A percentile compares a stretch with the other conserved stretches of the same genome.
Conservation (phyloP, 768 basidiomycete genomes). For the Tephrocybe sp. region DNA sequence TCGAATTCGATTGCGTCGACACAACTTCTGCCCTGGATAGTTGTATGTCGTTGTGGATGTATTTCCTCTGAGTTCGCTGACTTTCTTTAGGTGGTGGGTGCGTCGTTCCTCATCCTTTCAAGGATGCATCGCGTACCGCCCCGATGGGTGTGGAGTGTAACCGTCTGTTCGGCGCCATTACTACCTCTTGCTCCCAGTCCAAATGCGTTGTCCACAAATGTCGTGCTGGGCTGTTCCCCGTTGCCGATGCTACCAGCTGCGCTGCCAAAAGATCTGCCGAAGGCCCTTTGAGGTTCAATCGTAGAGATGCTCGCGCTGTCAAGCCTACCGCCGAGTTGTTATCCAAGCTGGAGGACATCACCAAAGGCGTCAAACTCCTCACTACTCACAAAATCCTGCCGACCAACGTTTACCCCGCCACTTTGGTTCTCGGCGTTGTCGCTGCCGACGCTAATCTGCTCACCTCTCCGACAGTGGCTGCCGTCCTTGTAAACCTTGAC, state of each 20-base stretch:
- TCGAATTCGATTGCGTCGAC: slow-evolving; percentile 19
- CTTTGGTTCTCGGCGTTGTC: no score
- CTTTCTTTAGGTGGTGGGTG: slow-evolving; percentile 17
- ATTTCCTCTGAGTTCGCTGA: background rate
- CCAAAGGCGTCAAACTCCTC: no score
- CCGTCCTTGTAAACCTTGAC: no score
- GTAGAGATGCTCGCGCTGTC: background rate
- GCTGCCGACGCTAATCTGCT: no score
- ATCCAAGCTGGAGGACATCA: background rate
- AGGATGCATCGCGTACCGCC: slow-evolving; percentile 16
- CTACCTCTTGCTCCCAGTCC: slow-evolving; percentile 6
- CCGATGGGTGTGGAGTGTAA: slow-evolving; percentile 22
- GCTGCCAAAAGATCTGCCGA: no score
- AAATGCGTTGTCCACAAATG: slow-evolving; percentile 13
- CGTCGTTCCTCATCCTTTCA: slow-evolving; percentile 13
- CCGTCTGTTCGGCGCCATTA: slow-evolving; percentile 8
- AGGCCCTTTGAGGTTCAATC: no score
- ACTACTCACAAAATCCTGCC: no score
- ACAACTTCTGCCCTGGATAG: slow-evolving; percentile 10
- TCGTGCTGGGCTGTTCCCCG: slow-evolving; percentile 4
- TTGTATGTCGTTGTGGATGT: slow-evolving; percentile 7
- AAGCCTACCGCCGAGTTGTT: background rate
- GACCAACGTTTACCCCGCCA: no score
- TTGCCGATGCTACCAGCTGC: slow-evolving; percentile 8
- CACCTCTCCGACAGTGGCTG: no score